Conservation (phyloP, 31 red algal species). For the Odonthalia washingtoniensis region DNA sequence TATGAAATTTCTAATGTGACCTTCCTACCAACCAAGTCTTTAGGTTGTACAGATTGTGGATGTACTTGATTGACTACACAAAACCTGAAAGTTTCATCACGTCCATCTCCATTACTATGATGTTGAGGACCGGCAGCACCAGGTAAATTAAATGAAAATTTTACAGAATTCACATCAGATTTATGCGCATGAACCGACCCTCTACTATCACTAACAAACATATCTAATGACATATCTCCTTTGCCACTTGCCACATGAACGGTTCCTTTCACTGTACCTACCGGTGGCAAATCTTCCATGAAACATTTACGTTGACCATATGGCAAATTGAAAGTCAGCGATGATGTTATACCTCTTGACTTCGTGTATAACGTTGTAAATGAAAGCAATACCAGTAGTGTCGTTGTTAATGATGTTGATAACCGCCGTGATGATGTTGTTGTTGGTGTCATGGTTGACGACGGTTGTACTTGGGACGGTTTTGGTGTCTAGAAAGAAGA, state of each 20-base stretch:
- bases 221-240: conserved; percentile 78
- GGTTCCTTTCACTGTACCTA: conserved; percentile 40
- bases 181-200: conserved; percentile 67
- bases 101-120: not conserved
- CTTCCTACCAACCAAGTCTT: conserved; percentile 20
- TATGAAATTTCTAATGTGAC: conserved; percentile 55
- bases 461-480: too few relatives aligned
- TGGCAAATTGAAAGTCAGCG: conserved; percentile 68
- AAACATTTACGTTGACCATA: conserved; percentile 79
- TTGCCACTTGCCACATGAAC: conserved; percentile 67
- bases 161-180: conserved; percentile 68
- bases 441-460: too few relatives aligned
- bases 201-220: conserved; percentile 68
- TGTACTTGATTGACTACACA: conserved; percentile 78
- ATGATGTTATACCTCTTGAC: not conserved
- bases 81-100: conserved; percentile 54
- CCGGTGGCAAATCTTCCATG: conserved; percentile 71
- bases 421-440: too few relatives aligned
- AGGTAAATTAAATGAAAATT: conserved; percentile 66
- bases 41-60: conserved; percentile 36
- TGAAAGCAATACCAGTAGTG: too few relatives aligned
- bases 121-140: not conserved
- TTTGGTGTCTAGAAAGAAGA: too few relatives aligned
- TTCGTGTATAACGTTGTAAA: not conserved
- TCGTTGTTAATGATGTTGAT: too few relatives aligned